Evolutionary conservation across 768 basidiomycete genomes (phyloP).

Genomic region (Tylopilus sp.): DNA sequence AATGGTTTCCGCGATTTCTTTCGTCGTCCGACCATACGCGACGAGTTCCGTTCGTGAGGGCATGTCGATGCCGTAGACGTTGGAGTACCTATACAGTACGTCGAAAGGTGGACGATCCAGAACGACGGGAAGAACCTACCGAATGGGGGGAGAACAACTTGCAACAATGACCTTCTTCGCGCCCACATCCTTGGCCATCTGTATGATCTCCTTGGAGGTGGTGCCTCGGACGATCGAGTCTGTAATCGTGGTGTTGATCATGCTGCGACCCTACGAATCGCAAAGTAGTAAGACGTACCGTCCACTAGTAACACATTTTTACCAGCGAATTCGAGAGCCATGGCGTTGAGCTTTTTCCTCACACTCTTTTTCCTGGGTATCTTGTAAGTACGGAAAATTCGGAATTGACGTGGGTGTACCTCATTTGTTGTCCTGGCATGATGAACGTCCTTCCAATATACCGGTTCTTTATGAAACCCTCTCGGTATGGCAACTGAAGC

Average conservation of each 20-base stretch:
- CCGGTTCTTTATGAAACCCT: slow-evolving; percentile 98
- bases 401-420: slow-evolving; percentile 40
- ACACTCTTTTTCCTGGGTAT: slow-evolving; percentile 82
- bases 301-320: slow-evolving; percentile 96
- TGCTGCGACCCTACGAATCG: not conserved
- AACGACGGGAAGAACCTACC: slow-evolving; percentile 40
- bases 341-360: slow-evolving; percentile 92
- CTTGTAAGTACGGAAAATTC: not conserved
- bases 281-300: slow-evolving; percentile 46
- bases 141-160: slow-evolving; percentile 95
- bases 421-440: slow-evolving; percentile 98
- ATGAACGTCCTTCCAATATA: slow-evolving; percentile 99
- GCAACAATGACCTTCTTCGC: slow-evolving; percentile 95
- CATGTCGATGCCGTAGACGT: slow-evolving; percentile 99
- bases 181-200: slow-evolving; percentile 99
- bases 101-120: slow-evolving; percentile 1
- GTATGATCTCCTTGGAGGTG: slow-evolving; percentile 96
- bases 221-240: slow-evolving; percentile 99
- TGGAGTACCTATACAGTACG: slow-evolving; percentile 57
- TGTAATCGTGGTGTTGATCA: slow-evolving; percentile 27
- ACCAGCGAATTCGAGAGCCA: slow-evolving; percentile 91
- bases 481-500: slow-evolving; percentile 86
- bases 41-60: slow-evolving; percentile 93
- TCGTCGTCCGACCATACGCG: slow-evolving; percentile 69
- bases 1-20: slow-evolving; percentile 74